These are phyloP conservation scores for Claviceps cyperi DNA, from an alignment of 2,329 filamentous ascomycete species.

Conservation along the genomic window DNA sequence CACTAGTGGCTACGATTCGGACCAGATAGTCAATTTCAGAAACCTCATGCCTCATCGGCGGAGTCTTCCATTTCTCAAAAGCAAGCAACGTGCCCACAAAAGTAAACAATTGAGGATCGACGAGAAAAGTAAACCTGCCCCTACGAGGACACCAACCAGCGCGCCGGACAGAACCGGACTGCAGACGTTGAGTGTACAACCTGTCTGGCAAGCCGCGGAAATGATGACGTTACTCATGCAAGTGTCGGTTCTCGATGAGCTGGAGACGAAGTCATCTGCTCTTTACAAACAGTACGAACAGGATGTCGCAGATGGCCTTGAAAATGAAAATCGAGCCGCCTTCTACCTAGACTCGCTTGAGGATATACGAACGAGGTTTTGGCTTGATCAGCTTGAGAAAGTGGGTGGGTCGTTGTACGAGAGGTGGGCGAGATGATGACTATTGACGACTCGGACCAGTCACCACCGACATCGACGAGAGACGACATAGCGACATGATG, in stretches of 20 bases:
- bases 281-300: slow-evolving; percentile 20
- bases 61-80: slow-evolving; percentile 14
- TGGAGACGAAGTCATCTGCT: slow-evolving; percentile 13
- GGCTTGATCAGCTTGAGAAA: slow-evolving; percentile 13
- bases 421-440: not conserved
- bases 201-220: not conserved
- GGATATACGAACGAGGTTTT: slow-evolving; percentile 15
- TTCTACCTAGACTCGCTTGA: slow-evolving; percentile 19
- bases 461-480: not conserved
- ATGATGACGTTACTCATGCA: slow-evolving; percentile 14
- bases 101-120: not conserved
- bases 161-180: not conserved
- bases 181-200: not conserved
- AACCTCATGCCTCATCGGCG: slow-evolving; percentile 18
- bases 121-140: no score
- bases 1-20: not conserved
- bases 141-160: not conserved
- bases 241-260: slow-evolving; percentile 9
- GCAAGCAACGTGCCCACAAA: not conserved
- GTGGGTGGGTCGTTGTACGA: not conserved
- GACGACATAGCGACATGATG: no score
- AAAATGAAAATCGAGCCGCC: slow-evolving; percentile 12
- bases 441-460: not conserved
- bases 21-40: slow-evolving; percentile 10
- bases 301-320: slow-evolving; percentile 13